Conservation (phyloP, 116 monocot species). For the Zostera marina region DNA sequence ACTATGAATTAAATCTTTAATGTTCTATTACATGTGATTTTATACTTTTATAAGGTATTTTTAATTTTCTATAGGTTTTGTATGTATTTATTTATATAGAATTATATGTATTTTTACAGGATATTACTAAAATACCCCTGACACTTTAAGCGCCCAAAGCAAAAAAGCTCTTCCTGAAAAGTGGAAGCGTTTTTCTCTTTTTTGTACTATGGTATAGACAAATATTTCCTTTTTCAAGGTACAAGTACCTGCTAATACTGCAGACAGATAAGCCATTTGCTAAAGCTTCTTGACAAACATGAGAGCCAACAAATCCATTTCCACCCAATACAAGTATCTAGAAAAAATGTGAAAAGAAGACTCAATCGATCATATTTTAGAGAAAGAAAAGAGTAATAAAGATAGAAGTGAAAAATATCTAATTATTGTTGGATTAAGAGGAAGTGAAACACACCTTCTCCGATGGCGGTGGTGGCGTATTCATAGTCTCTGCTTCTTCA, state of each 20-base stretch:
- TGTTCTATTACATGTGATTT: no score
- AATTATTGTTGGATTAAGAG: neutral
- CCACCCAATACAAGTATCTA: constrained; percentile 92
- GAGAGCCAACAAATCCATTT: constrained; percentile 96
- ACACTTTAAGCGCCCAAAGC: no score
- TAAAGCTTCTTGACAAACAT: constrained; percentile 86
- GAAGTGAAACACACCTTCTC: constrained; percentile 34
- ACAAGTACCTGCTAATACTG: constrained; percentile 77
- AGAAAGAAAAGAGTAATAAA: neutral
- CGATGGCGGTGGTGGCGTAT: constrained; percentile 32
- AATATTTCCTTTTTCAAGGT: neutral
- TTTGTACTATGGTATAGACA: no score
- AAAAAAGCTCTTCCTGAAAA: no score
- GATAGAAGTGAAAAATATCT: neutral
- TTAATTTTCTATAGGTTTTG: no score
- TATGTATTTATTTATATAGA: no score
- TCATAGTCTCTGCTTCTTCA: constrained; percentile 78
- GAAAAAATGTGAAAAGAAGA: constrained; percentile 6
- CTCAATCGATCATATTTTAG: neutral
- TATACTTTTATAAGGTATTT: no score
- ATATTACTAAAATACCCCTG: no score
- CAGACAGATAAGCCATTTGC: constrained; percentile 55
- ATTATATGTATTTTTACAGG: no score
- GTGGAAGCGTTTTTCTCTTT: no score
- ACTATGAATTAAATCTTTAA: no score